A percentile compares a stretch with the other conserved stretches of the same genome.
Evolutionary conservation across 768 basidiomycete genomes (phyloP).

Genomic region (Russula griseocarnosa): DNA sequence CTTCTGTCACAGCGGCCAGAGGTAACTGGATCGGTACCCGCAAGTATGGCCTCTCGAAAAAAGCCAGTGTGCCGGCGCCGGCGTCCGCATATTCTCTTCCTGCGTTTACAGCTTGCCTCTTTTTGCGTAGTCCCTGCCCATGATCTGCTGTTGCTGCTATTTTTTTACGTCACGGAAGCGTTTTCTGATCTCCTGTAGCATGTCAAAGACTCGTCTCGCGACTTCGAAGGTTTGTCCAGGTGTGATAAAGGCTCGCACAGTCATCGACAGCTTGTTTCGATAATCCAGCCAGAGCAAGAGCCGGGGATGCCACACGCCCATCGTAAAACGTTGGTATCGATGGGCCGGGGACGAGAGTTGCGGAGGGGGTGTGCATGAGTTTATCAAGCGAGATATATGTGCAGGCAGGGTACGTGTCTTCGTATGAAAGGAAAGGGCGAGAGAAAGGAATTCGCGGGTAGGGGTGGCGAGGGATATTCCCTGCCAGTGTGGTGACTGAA

Average conservation of each 20-base stretch:
- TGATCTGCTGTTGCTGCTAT: constrained; percentile 25
- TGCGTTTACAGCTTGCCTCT: constrained; percentile 31
- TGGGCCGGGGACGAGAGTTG: constrained; percentile 28
- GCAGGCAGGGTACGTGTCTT: constrained; percentile 65
- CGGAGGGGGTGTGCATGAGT: constrained; percentile 37
- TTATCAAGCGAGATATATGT: constrained; percentile 45
- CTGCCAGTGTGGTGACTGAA: not conserved
- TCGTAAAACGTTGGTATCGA: constrained; percentile 35
- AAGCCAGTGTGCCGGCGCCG: constrained; percentile 38
- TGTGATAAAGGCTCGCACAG: constrained; percentile 52
- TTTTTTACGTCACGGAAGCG: constrained; percentile 31
- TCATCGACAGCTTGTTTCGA: constrained; percentile 49
- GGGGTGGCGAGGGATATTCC: not conserved
- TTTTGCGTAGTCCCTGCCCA: constrained; percentile 39
- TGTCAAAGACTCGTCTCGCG: constrained; percentile 35
- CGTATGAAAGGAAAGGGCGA: constrained; percentile 58
- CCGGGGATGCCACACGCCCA: constrained; percentile 36
- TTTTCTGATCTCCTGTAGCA: constrained; percentile 38
- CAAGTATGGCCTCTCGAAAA: constrained; percentile 35
- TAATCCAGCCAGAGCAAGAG: constrained; percentile 44
- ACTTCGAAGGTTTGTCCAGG: constrained; percentile 47
- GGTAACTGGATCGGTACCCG: not conserved
- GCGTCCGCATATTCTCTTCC: constrained; percentile 27
- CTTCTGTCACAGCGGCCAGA: not conserved
- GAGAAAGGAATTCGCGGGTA: constrained; percentile 43